Base-by-base conservation (phyloP, 2,329 filamentous ascomycete species). In the Aspergillus chevalieri region DNA sequence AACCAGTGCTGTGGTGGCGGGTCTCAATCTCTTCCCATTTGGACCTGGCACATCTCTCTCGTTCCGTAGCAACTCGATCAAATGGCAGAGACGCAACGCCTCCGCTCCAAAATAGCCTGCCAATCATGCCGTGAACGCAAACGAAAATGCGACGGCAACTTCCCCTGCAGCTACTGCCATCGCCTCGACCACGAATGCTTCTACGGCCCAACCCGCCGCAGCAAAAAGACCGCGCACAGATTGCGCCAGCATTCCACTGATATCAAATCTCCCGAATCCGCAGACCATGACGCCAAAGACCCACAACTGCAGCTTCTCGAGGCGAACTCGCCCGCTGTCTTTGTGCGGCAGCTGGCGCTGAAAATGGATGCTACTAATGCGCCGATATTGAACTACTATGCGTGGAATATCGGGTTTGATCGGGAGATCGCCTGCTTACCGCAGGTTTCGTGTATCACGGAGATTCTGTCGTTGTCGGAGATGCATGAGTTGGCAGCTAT, bases 391-490 rank as follows among this genome's bases (percentile, higher is more conserved):
- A 42, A 24, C 39, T 42, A 19, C 39, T 42, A 42, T 42, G 19
- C 39, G 3, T 42, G 39, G 39, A 42, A 42, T 42, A 9, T 42
- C 17, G 39, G 39, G 19, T 42, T 24, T 42, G 17, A 42, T 42
- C 17, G 21, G 21, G 39, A 42, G 19, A 42, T 42, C 12, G 39
- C 39, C 3, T 42, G 39, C 14, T 24, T 42, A 19, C 39, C 39
- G 9, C 39, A 21, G 39, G 19, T 24, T n/a, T 42, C 39, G 39
- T 42, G 34, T 24, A 49, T 54, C 10, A 47, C 39, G 6, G 48
- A 47, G 30, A 47, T 52, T 6, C 5, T 52, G 24, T 24, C 43
- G 12, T 22, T 30, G n/a, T 43, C 22, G 0, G 15, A 45, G 7
- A 46, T 49, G 47, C 21, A 38, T 15, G 15, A 22, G 1, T 33